Conservation (phyloP, 2,329 filamentous ascomycete species). For the Fusarium keratoplasticum region DNA sequence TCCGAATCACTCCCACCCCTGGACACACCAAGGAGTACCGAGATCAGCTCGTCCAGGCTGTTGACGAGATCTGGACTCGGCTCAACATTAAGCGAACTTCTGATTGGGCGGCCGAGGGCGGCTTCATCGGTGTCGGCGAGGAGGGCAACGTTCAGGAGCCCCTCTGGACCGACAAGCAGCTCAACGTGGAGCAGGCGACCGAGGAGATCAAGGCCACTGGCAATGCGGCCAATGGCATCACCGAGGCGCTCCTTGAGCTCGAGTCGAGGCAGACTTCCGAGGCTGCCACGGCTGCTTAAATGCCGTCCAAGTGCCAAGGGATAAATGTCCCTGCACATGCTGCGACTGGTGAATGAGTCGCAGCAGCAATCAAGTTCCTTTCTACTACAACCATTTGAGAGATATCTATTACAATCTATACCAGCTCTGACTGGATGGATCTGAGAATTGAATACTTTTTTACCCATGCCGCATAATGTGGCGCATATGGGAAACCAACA, state of each 20-base stretch:
- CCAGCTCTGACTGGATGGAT: constrained; percentile 23
- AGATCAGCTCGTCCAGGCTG: constrained; percentile 83
- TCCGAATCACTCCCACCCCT: constrained; percentile 95
- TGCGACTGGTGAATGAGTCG: constrained; percentile 9
- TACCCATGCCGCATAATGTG: constrained; percentile 12
- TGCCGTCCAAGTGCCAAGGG: neutral
- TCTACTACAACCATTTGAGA: constrained; percentile 34
- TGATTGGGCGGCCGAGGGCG: constrained; percentile 90
- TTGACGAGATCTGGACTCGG: constrained; percentile 89
- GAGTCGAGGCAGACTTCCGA: constrained; percentile 55
- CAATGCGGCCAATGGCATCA: constrained; percentile 56
- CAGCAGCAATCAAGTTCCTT: constrained; percentile 34
- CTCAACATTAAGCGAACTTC: constrained; percentile 92
- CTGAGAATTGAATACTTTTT: constrained; percentile 38
- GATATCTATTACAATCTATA: constrained; percentile 32
- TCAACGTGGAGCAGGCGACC: constrained; percentile 77
- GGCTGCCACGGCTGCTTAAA: constrained; percentile 44
- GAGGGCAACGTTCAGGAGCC: constrained; percentile 71
- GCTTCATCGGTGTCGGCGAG: constrained; percentile 94
- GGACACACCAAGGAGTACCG: constrained; percentile 89
- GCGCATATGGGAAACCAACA: constrained; percentile 12
- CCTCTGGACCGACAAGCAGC: constrained; percentile 93
- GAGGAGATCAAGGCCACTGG: constrained; percentile 68
- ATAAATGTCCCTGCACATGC: neutral
- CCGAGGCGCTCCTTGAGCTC: constrained; percentile 69